Conservation (phyloP, 331 rosid genomes). For the Pyrus hybrid region DNA sequence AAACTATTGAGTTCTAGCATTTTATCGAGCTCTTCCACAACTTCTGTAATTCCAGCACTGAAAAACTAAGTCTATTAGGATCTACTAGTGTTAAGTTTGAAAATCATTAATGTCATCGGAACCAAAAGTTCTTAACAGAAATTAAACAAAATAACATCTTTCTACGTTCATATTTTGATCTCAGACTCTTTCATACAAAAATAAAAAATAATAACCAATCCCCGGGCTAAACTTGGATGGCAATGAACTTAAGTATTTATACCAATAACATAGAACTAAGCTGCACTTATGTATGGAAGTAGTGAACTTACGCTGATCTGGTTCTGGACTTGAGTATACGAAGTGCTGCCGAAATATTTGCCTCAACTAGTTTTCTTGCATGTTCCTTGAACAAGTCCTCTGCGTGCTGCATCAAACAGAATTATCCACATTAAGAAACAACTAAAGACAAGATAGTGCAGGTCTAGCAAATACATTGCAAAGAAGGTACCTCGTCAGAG, state of each 20-base stretch:
- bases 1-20: slow-evolving; percentile 53
- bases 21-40: slow-evolving; percentile 64
- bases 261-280: not conserved
- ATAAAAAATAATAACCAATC: no score
- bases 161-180: not conserved
- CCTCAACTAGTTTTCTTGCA: slow-evolving; percentile 70
- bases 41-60: slow-evolving; percentile 61
- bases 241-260: not conserved
- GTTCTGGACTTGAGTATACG: slow-evolving; percentile 65
- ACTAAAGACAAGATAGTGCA: not conserved
- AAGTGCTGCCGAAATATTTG: slow-evolving; percentile 62
- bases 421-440: slow-evolving; percentile 12
- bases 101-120: not conserved
- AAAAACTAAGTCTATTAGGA: slow-evolving; percentile 30
- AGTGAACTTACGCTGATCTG: slow-evolving; percentile 60
- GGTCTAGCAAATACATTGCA: slow-evolving; percentile 1
- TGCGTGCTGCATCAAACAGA: slow-evolving; percentile 59
- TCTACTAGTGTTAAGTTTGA: not conserved
- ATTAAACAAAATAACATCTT: not conserved
- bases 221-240: not conserved
- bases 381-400: slow-evolving; percentile 68
- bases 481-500: slow-evolving; percentile 71
- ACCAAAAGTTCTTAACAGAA: not conserved
- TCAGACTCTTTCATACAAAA: not conserved
- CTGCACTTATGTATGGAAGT: not conserved